Percentiles rank a stretch among this genome's conserved stretches.
These are phyloP conservation scores for Musa troglodytarum DNA, from an alignment of 176 grass and related monocot species.

Conservation along the genomic window DNA sequence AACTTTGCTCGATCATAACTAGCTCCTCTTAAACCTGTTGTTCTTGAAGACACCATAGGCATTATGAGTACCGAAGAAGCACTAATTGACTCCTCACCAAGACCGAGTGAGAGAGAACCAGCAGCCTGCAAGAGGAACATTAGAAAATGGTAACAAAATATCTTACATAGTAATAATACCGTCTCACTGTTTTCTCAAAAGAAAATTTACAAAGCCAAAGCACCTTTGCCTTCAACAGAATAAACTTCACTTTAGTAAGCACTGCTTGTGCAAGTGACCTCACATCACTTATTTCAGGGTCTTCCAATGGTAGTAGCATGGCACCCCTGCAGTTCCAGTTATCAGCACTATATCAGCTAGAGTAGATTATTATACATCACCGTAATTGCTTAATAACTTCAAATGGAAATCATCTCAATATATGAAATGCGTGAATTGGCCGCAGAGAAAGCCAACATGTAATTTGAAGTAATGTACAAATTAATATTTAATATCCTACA, in stretches of 20 bases:
- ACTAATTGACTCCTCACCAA: constrained; percentile 58
- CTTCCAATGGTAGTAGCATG: constrained; percentile 53
- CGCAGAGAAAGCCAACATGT: not conserved
- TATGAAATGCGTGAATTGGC: too few species aligned
- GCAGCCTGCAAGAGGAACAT: constrained; percentile 47
- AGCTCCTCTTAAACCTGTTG: constrained; percentile 64
- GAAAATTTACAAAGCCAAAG: constrained; percentile 13
- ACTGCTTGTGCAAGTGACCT: constrained; percentile 44
- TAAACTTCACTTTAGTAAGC: constrained; percentile 52
- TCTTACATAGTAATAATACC: not conserved
- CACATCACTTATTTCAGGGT: constrained; percentile 40
- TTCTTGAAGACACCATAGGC: constrained; percentile 85
- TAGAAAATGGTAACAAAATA: not conserved
- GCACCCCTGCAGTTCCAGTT: constrained; percentile 28
- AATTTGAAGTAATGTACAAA: not conserved
- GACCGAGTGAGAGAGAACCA: constrained; percentile 70
- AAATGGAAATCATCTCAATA: too few species aligned
- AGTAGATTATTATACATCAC: not conserved
- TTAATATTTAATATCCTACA: not conserved
- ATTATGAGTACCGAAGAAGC: constrained; percentile 85
- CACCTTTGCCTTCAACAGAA: constrained; percentile 81
- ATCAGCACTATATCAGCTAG: not conserved
- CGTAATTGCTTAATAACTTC: not conserved
- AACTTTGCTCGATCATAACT: constrained; percentile 56
- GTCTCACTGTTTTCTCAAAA: too few species aligned